Evolutionary conservation across 345 rosid genomes (phyloP).

Genomic region (Acer yangbiense): DNA sequence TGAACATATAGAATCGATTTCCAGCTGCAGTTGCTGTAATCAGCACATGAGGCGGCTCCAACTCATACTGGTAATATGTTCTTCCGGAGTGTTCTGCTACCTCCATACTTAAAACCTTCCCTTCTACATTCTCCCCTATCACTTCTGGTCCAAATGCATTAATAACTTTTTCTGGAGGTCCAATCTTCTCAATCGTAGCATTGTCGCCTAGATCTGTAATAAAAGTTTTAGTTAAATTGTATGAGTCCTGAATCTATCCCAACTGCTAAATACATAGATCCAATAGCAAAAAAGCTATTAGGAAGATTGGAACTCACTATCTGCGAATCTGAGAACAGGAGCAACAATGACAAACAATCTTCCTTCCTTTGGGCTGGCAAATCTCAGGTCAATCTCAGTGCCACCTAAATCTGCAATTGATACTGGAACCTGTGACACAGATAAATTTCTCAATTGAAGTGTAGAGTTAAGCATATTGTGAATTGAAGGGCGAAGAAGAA

Average conservation of each 20-base stretch:
- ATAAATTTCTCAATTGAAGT: background rate
- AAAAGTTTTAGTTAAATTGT: background rate
- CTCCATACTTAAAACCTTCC: slow-evolving; percentile 71
- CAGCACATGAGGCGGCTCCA: slow-evolving; percentile 91
- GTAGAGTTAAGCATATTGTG: too few relatives aligned
- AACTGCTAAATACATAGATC: background rate
- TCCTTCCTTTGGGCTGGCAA: slow-evolving; percentile 82
- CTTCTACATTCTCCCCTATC: slow-evolving; percentile 87
- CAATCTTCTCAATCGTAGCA: slow-evolving; percentile 74
- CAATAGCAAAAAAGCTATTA: background rate
- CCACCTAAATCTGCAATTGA: slow-evolving; percentile 98
- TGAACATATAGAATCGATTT: slow-evolving; percentile 84
- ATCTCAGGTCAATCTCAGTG: slow-evolving; percentile 93
- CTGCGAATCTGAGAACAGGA: slow-evolving; percentile 90
- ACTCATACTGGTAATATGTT: slow-evolving; percentile 75
- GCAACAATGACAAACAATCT: slow-evolving; percentile 87
- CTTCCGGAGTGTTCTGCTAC: slow-evolving; percentile 74
- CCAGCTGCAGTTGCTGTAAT: slow-evolving; percentile 98
- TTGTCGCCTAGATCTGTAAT: slow-evolving; percentile 63
- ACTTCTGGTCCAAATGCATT: slow-evolving; percentile 96
- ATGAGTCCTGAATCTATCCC: background rate
- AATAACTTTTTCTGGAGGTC: slow-evolving; percentile 88
- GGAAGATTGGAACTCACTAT: slow-evolving; percentile 48
- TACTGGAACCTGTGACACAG: slow-evolving; percentile 71
- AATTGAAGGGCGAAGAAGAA: background rate